phyloP scores from a whole-genome alignment of 805 yeast genomes.

The Metschnikowia sp. region DNA sequence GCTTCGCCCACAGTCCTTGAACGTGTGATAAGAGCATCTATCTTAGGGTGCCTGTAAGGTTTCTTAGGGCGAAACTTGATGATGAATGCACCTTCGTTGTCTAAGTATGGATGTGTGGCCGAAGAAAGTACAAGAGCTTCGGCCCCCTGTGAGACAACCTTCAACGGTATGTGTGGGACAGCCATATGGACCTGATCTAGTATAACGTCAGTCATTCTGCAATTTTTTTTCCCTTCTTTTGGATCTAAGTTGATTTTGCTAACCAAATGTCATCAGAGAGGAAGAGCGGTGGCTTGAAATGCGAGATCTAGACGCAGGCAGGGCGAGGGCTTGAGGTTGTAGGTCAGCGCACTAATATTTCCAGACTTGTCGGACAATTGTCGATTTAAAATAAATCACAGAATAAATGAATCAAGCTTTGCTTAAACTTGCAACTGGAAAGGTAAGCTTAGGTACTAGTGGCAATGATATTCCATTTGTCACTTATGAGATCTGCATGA shows the following conservation, averaged over 20 bases:
- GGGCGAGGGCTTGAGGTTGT: no score
- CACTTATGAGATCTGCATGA: no score
- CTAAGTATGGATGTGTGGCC: slow-evolving; percentile 58
- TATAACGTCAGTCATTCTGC: slow-evolving; percentile 53
- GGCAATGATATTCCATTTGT: no score
- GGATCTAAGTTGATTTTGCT: neutral
- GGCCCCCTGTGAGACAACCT: slow-evolving; percentile 80
- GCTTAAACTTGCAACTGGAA: no score
- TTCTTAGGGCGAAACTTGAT: slow-evolving; percentile 87
- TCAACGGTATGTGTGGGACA: slow-evolving; percentile 49
- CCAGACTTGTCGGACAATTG: no score
- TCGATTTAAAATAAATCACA: no score
- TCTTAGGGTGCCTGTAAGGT: slow-evolving; percentile 80
- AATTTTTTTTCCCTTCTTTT: neutral
- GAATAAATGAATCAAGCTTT: no score
- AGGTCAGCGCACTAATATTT: no score
- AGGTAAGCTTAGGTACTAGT: no score
- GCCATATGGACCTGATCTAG: slow-evolving; percentile 40
- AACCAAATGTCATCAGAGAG: neutral
- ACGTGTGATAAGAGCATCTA: slow-evolving; percentile 74
- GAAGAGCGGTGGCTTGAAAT: neutral
- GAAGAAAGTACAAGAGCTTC: slow-evolving; percentile 79
- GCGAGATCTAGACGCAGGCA: slow-evolving; percentile 2
- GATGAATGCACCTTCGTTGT: slow-evolving; percentile 38
- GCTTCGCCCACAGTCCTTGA: slow-evolving; percentile 84